Evolutionary conservation across 164 flowering plant genomes (phyloP), one percentile per base, ranked within the genome.

Genomic region (Hamamelis virginiana): DNA sequence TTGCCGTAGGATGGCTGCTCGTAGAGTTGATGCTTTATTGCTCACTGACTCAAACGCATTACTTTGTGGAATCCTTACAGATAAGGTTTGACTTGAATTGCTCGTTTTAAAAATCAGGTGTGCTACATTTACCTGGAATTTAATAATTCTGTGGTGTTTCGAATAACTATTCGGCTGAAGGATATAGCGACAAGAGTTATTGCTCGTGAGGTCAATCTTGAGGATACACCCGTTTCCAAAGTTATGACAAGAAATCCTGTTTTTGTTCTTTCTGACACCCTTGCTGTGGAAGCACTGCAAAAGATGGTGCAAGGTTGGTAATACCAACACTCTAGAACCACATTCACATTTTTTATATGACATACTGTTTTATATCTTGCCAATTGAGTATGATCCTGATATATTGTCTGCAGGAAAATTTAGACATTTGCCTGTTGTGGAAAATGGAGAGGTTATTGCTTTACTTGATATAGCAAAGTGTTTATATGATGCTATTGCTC

Each of bases 271-370:
- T 91, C 98, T 44, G 98, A 96, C 78, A 93, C 97, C 26, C 91
- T 93, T 60, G 98, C 99, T 52, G 98, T 93, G 75, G 99, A 96
- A 83, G 99, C 99, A 65, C 81, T 96, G 71, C 99, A 96, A 69
- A 96, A 96, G 79, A 96, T 96, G 99, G 98, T 96, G 25, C 94
- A 85, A 86, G 99, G 99, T 95, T 69, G 18, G 72, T 74, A 38
- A 66, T 15, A 22, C 25, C n/a, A n/a, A n/a, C n/a, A n/a, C 69
- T 45, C 67, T 44, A 27, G 53, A 28, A 38, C 10, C 52, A 68
- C 26, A 22, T 51, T 22, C 26, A 38, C 41, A 53, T 27, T 61
- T 22, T 43, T 27, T 13, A 22, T 51, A 19, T 43, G 25, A 48
- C 33, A 61, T 59, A 2, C 11, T 47, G 33, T 58, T 27, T 62